Conservation (phyloP, 129 eudicot genomes). For the Artemisia argyi region DNA sequence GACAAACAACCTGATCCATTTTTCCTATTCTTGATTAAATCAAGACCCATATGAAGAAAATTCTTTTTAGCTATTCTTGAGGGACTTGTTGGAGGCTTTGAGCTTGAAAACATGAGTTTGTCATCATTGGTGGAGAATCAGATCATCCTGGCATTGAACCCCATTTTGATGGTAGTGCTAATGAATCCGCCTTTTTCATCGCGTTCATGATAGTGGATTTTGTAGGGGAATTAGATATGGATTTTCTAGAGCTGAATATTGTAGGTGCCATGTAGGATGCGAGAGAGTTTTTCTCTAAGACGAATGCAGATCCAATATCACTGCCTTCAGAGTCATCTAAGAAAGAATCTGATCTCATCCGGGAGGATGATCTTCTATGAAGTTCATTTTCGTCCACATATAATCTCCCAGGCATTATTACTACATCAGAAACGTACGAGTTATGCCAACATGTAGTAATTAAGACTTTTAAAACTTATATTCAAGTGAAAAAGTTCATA, state of each 20-base stretch:
- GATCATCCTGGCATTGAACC: constrained; percentile 33
- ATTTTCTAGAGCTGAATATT: constrained; percentile 47
- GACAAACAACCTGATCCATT: constrained; percentile 36
- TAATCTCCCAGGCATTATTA: constrained; percentile 50
- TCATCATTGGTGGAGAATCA: constrained; percentile 28
- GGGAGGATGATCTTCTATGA: constrained; percentile 38
- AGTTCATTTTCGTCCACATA: constrained; percentile 58
- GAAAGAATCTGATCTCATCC: constrained; percentile 30
- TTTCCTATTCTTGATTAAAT: constrained; percentile 58
- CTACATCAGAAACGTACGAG: background rate
- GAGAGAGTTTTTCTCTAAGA: constrained; percentile 31
- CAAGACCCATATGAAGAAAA: constrained; percentile 59
- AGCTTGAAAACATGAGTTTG: constrained; percentile 17
- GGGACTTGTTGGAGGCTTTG: constrained; percentile 79
- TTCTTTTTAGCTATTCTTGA: constrained; percentile 41
- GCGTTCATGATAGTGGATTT: constrained; percentile 29
- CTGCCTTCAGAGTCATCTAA: constrained; percentile 57
- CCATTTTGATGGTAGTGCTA: constrained; percentile 33
- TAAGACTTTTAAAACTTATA: background rate
- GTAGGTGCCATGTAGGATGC: constrained; percentile 76
- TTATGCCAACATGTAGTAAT: background rate
- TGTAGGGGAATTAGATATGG: constrained; percentile 34
- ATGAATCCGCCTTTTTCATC: constrained; percentile 32
- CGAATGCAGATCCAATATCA: constrained; percentile 42
- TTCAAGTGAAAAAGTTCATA: background rate